Conservation (phyloP, 2,329 filamentous ascomycete genomes). For the Lachnellula occidentalis region DNA sequence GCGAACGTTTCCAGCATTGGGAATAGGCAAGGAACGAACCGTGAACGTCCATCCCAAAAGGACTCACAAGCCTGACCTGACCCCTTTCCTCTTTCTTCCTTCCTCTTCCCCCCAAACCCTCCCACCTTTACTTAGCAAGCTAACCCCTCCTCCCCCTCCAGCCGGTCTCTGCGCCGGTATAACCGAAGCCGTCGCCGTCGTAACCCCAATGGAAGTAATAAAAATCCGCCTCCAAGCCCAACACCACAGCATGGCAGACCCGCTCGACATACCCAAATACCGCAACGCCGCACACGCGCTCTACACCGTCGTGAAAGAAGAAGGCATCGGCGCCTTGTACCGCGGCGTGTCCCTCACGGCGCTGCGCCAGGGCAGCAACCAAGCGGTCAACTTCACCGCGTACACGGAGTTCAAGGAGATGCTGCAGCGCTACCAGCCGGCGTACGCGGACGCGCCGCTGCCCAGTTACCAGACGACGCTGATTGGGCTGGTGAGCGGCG, state of each 20-base stretch:
- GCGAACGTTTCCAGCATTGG: no score
- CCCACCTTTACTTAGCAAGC: no score
- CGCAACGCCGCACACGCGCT: constrained; percentile 79
- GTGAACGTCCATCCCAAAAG: no score
- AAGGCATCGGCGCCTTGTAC: constrained; percentile 82
- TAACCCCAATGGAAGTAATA: constrained; percentile 98
- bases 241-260: constrained; percentile 96
- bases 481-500: constrained; percentile 82
- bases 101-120: no score
- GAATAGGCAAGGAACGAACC: no score
- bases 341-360: constrained; percentile 91
- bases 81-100: no score
- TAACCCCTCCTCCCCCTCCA: constrained; percentile 25
- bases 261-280: constrained; percentile 93
- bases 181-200: constrained; percentile 92
- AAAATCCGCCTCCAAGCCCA: constrained; percentile 98
- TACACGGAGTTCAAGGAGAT: constrained; percentile 88
- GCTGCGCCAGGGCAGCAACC: constrained; percentile 80
- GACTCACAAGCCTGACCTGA: no score
- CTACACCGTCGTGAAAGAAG: constrained; percentile 88
- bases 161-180: constrained; percentile 89
- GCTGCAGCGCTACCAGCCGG: constrained; percentile 67
- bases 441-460: constrained; percentile 58
- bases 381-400: constrained; percentile 97
- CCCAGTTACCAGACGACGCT: constrained; percentile 86